Percentiles rank a stretch among this genome's conserved stretches.
Conservation (phyloP, 2,329 filamentous ascomycete genomes). For the Neocatenulostroma microsporum region DNA sequence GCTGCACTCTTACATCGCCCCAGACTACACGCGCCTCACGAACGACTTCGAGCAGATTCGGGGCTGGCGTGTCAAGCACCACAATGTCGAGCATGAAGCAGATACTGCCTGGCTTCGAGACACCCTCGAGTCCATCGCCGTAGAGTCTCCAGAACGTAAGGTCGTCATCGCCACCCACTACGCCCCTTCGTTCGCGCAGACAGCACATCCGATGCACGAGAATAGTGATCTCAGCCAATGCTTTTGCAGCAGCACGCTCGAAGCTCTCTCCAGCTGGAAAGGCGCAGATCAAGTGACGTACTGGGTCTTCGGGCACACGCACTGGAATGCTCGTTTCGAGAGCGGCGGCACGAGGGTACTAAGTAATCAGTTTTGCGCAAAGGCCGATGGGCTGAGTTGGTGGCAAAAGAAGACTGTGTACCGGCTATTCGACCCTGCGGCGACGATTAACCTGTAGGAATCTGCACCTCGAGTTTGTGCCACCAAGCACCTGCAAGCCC, state of each 20-base stretch:
- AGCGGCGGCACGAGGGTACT: conserved; percentile 26
- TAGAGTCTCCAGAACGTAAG: conserved; percentile 8
- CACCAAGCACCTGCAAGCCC: conserved; percentile 67
- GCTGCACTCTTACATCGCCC: conserved; percentile 45
- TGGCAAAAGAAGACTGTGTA: conserved; percentile 14
- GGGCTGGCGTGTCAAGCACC: conserved; percentile 43
- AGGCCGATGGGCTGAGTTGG: conserved; percentile 18
- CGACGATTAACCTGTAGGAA: too few relatives aligned
- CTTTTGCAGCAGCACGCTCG: too few relatives aligned
- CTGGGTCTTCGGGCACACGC: conserved; percentile 45
- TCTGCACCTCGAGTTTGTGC: too few relatives aligned
- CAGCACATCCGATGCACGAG: conserved; percentile 42
- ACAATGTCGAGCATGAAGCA: conserved; percentile 40
- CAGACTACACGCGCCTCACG: conserved; percentile 29
- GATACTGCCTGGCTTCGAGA: conserved; percentile 46
- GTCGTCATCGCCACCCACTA: conserved; percentile 48
- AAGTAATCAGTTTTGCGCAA: conserved; percentile 30
- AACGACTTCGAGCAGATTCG: conserved; percentile 48
- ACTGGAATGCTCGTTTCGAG: conserved; percentile 34
- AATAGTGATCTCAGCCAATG: conserved; percentile 40
- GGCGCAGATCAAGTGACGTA: conserved; percentile 10
- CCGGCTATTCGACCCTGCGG: conserved; percentile 17
- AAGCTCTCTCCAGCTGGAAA: too few relatives aligned
- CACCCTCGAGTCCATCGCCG: conserved; percentile 26
- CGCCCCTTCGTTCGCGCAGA: conserved; percentile 43